A percentile compares a stretch with the other conserved stretches of the same genome.
Conservation (phyloP, 2,329 filamentous ascomycete genomes). For the Penicillium occitanis region DNA sequence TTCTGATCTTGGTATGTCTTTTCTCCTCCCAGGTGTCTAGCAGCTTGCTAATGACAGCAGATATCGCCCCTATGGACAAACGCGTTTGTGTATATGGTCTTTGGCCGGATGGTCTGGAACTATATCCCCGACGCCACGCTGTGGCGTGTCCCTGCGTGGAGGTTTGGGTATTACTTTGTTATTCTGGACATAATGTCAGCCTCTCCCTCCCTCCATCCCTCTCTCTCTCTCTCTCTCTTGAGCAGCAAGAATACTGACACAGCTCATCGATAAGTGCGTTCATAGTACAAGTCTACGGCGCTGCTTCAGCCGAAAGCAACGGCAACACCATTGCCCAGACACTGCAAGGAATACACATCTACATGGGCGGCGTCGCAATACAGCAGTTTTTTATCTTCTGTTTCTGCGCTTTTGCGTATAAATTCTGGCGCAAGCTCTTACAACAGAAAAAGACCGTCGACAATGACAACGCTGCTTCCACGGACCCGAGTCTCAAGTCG, state of each 20-base stretch:
- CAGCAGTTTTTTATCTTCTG: constrained; percentile 54
- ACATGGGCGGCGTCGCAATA: constrained; percentile 56
- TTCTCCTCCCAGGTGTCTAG: constrained; percentile 18
- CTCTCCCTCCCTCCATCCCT: background rate
- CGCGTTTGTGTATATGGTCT: constrained; percentile 50
- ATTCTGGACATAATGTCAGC: constrained; percentile 37
- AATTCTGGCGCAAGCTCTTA: constrained; percentile 1
- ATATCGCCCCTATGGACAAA: constrained; percentile 44
- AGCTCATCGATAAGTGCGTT: background rate
- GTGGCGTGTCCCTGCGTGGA: constrained; percentile 38
- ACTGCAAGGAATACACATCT: constrained; percentile 44
- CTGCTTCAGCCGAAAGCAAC: constrained; percentile 12
- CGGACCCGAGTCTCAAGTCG: constrained; percentile 4
- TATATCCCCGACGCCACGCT: constrained; percentile 42
- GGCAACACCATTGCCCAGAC: background rate
- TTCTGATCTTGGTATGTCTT: constrained; percentile 7
- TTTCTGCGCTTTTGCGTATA: constrained; percentile 44
- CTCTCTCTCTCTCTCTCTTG: too few species aligned
- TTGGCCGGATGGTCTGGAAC: constrained; percentile 49
- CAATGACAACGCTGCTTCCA: background rate
- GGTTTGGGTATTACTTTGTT: constrained; percentile 44
- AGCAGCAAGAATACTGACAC: too few species aligned
- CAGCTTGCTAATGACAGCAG: constrained; percentile 26
- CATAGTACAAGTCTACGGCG: constrained; percentile 17
- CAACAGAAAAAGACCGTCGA: background rate